phyloP scores from a whole-genome alignment of 73 alveolate species.

The Loxodes magnus region DNA sequence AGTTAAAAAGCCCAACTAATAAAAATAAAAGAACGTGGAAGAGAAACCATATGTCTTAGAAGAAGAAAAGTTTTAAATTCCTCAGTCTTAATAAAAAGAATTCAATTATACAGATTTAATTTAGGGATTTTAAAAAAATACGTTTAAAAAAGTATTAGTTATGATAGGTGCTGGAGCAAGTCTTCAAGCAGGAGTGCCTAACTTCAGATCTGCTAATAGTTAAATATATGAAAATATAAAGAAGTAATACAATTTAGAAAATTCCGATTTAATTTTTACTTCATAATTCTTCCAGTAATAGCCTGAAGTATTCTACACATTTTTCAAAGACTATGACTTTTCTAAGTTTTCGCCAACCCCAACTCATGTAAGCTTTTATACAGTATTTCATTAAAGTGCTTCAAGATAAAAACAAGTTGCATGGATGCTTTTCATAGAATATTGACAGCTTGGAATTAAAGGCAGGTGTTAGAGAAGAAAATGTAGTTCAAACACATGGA shows the following conservation, averaged over 20 bases:
- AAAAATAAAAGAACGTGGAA: too few relatives aligned
- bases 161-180: slow-evolving; percentile 93
- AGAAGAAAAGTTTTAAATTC: too few relatives aligned
- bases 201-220: slow-evolving; percentile 83
- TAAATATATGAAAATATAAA: slow-evolving; percentile 31
- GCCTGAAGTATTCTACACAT: slow-evolving; percentile 45
- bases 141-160: slow-evolving; percentile 44
- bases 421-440: slow-evolving; percentile 39
- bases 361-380: too few relatives aligned
- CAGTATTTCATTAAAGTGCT: slow-evolving; percentile 20
- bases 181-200: slow-evolving; percentile 90
- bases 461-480: slow-evolving; percentile 39
- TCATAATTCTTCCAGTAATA: slow-evolving; percentile 30
- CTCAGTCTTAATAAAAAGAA: too few relatives aligned
- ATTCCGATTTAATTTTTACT: slow-evolving; percentile 58
- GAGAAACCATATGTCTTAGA: too few relatives aligned
- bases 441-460: slow-evolving; percentile 56
- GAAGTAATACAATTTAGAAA: slow-evolving; percentile 15
- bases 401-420: slow-evolving; percentile 16
- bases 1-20: too few relatives aligned
- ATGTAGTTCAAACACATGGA: slow-evolving; percentile 64
- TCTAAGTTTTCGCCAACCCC: slow-evolving; percentile 22
- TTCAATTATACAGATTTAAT: too few relatives aligned
- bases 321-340: slow-evolving; percentile 22
- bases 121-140: background rate